A percentile compares a stretch with the other conserved stretches of the same genome.
Conservation (phyloP, 352 stramenopile genomes). For the Pythium sukuiense region DNA sequence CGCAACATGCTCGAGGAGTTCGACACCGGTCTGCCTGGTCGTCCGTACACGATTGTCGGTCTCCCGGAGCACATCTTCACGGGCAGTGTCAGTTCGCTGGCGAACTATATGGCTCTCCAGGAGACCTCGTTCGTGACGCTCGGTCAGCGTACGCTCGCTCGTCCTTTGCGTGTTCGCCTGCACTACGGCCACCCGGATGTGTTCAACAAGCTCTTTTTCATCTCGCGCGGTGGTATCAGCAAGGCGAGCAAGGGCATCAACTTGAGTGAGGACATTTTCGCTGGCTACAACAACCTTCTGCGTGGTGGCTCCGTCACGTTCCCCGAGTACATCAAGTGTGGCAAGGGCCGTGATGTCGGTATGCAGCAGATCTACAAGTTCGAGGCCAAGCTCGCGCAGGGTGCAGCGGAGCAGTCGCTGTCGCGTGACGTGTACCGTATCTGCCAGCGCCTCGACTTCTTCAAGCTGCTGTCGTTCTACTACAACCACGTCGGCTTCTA, state of each 20-base stretch:
- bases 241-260: conserved; percentile 99
- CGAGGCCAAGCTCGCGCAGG: conserved; percentile 97
- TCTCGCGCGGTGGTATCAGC: conserved; percentile 97
- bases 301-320: conserved; percentile 96
- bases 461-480: conserved; percentile 98
- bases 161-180: conserved; percentile 94
- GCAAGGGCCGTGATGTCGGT: conserved; percentile 98
- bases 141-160: conserved; percentile 95
- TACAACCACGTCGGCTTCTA: conserved; percentile 99
- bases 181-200: conserved; percentile 99
- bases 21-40: conserved; percentile 67
- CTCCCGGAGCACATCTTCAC: conserved; percentile 99
- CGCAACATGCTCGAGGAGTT: conserved; percentile 99
- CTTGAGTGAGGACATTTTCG: conserved; percentile 99
- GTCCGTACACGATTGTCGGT: conserved; percentile 95
- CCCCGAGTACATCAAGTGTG: conserved; percentile 99
- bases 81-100: conserved; percentile 96
- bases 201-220: conserved; percentile 99
- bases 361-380: conserved; percentile 99
- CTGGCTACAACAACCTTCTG: conserved; percentile 98
- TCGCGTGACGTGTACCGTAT: conserved; percentile 98
- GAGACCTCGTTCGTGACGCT: conserved; percentile 99
- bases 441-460: conserved; percentile 97
- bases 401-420: conserved; percentile 97
- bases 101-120: conserved; percentile 99